Percentiles rank a stretch among this genome's conserved stretches.
These are phyloP conservation scores for Lineolata rhizophorae DNA, from an alignment of 495 filamentous ascomycete genomes.

Conservation along the genomic window DNA sequence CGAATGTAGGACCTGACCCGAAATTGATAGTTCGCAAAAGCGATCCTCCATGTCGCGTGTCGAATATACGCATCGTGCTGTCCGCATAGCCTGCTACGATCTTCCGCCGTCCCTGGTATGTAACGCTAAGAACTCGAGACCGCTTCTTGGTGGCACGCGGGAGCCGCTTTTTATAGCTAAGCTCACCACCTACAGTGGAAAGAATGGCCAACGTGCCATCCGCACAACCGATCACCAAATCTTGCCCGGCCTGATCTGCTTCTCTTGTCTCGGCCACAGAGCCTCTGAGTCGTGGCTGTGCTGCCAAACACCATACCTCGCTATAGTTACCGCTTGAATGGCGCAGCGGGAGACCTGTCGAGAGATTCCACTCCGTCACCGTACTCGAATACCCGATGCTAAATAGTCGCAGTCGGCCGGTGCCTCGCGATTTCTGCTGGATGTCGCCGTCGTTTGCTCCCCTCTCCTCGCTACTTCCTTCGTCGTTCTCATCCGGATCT, in stretches of 20 bases:
- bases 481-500: conserved; percentile 49
- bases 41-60: conserved; percentile 56
- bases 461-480: too few species aligned
- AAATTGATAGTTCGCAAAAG: conserved; percentile 63
- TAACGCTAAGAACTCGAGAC: conserved; percentile 67
- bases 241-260: conserved; percentile 31
- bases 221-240: conserved; percentile 72
- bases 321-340: conserved; percentile 84
- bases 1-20: conserved; percentile 49
- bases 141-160: conserved; percentile 54
- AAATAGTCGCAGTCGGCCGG: conserved; percentile 68
- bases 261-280: conserved; percentile 10
- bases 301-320: conserved; percentile 87
- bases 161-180: conserved; percentile 48
- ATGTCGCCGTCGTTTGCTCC: too few species aligned
- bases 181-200: conserved; percentile 59
- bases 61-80: conserved; percentile 74
- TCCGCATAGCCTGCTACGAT: conserved; percentile 83
- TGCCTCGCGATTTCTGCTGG: conserved; percentile 30
- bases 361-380: conserved; percentile 88
- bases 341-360: conserved; percentile 46
- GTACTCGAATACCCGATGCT: conserved; percentile 86
- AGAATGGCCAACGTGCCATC: conserved; percentile 76
- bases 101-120: conserved; percentile 63
- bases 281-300: conserved; percentile 50